Conservation (phyloP, 176 grass and related monocot species). For the Phoenix roebelenii region DNA sequence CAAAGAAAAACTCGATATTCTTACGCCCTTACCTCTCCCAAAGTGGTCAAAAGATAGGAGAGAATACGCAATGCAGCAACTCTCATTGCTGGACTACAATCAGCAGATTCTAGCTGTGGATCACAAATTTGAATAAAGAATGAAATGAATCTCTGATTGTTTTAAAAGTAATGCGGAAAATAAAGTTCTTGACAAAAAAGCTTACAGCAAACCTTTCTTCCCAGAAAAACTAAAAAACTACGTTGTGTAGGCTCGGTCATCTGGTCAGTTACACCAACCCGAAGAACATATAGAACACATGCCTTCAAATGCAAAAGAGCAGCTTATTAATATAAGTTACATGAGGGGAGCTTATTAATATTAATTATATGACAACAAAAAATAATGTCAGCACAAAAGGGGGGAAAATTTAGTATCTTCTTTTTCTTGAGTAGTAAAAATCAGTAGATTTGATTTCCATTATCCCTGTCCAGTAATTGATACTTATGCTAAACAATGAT, state of each 20-base stretch:
- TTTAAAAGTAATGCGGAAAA: background rate
- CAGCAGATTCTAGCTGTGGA: slow-evolving; percentile 71
- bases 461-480: too few relatives aligned
- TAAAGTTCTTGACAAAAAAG: slow-evolving; percentile 1
- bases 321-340: slow-evolving; percentile 10
- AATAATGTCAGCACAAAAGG: slow-evolving; percentile 1
- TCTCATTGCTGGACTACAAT: slow-evolving; percentile 60
- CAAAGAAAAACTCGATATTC: background rate
- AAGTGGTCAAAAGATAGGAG: slow-evolving; percentile 80
- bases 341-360: slow-evolving; percentile 20
- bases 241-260: slow-evolving; percentile 78
- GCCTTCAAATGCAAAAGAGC: slow-evolving; percentile 49
- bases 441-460: too few relatives aligned
- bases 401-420: slow-evolving; percentile 4
- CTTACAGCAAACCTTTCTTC: slow-evolving; percentile 60
- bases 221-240: slow-evolving; percentile 80
- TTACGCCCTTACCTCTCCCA: slow-evolving; percentile 61
- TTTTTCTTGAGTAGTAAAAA: too few relatives aligned
- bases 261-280: slow-evolving; percentile 86
- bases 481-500: too few relatives aligned
- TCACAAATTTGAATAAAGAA: slow-evolving; percentile 11
- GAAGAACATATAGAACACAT: slow-evolving; percentile 86
- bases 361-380: too few relatives aligned
- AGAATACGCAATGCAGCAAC: slow-evolving; percentile 73
- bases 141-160: background rate